Percentiles rank a stretch among this genome's conserved stretches.
These are phyloP conservation scores for Ganoderma lingzhi DNA, from an alignment of 1,284 basidiomycete species.

Conservation along the genomic window DNA sequence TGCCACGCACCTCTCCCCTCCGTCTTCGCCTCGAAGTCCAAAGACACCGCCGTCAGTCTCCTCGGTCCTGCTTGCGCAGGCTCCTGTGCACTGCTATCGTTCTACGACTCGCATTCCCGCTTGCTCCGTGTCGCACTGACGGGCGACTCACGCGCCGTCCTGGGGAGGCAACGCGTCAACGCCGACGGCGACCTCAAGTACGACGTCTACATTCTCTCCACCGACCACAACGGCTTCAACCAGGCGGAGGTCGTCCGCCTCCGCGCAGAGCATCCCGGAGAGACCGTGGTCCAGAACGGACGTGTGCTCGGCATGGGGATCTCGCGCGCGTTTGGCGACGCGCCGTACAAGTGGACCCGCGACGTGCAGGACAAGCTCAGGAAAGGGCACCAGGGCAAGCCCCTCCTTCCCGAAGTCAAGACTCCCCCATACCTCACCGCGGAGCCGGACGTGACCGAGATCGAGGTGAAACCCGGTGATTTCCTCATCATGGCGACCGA, in stretches of 20 bases:
- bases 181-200: conserved; percentile 48
- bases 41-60: conserved; percentile 28
- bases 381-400: conserved; percentile 42
- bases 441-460: conserved; percentile 57
- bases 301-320: conserved; percentile 53
- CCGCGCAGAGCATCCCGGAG: conserved; percentile 48
- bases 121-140: conserved; percentile 58
- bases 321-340: conserved; percentile 62
- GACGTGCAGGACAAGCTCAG: conserved; percentile 45
- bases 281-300: conserved; percentile 47
- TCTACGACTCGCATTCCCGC: conserved; percentile 54
- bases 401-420: conserved; percentile 40
- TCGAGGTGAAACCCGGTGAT: conserved; percentile 52
- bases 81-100: conserved; percentile 51
- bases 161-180: conserved; percentile 53
- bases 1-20: conserved; percentile 34
- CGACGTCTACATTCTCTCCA: conserved; percentile 59
- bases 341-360: conserved; percentile 55
- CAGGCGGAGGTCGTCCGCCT: conserved; percentile 49
- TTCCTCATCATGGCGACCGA: conserved; percentile 66
- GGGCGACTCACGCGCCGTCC: conserved; percentile 68
- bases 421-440: conserved; percentile 66
- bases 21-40: conserved; percentile 33
- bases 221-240: conserved; percentile 59
- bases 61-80: conserved; percentile 44